phyloP scores from a whole-genome alignment of 768 basidiomycete species.

The Boletus eberwhitei region DNA sequence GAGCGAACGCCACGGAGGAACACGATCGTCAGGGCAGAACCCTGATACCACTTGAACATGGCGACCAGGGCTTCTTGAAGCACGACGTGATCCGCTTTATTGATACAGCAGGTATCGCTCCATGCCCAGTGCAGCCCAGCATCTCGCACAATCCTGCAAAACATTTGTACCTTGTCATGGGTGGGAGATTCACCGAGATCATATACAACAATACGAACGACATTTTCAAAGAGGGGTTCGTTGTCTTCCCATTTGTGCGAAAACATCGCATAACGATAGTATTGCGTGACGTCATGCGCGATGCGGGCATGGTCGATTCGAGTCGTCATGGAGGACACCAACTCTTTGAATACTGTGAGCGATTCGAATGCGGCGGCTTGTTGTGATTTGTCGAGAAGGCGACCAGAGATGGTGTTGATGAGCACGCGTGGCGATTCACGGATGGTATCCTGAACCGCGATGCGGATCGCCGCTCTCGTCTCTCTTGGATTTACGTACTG shows the following conservation, averaged over 20 bases:
- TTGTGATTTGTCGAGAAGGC: constrained; percentile 1
- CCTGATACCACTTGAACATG: background rate
- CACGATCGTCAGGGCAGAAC: background rate
- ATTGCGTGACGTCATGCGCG: background rate
- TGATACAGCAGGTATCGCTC: background rate
- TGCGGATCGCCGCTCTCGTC: background rate
- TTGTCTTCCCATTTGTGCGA: constrained; percentile 7
- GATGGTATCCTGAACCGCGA: background rate
- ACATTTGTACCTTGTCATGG: background rate
- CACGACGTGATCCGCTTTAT: background rate
- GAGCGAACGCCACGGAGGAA: background rate
- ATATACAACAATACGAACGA: background rate
- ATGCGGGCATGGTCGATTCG: constrained; percentile 1
- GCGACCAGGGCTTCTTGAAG: too few relatives aligned
- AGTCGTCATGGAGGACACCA: constrained; percentile 9
- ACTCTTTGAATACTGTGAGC: background rate
- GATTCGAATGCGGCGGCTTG: constrained; percentile 7
- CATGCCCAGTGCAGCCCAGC: background rate
- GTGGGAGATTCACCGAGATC: background rate
- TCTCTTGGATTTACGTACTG: background rate
- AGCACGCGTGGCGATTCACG: constrained; percentile 5
- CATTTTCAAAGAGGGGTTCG: background rate
- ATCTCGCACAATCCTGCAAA: background rate
- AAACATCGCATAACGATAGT: constrained; percentile 5
- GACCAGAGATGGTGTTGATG: constrained; percentile 3